Percentiles rank a stretch among this genome's conserved stretches.
These are phyloP conservation scores for Brettanomyces nanus DNA, from an alignment of 805 yeast species.

Conservation along the genomic window DNA sequence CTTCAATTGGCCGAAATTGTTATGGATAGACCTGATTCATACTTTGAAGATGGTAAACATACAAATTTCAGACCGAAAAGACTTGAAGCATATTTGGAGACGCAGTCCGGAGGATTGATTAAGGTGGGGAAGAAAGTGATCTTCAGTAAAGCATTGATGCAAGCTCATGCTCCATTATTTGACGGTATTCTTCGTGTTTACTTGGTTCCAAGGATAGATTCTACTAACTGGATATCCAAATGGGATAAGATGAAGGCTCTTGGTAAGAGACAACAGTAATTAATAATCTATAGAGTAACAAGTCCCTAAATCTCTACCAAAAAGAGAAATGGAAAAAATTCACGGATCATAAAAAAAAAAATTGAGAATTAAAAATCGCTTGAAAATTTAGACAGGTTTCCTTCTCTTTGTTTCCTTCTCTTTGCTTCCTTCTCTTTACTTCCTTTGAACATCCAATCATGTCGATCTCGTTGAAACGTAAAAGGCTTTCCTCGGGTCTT, in stretches of 20 bases:
- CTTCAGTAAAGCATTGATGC: slow-evolving; percentile 54
- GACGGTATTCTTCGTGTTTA: slow-evolving; percentile 67
- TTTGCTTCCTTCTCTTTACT: background rate
- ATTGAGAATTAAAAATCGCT: background rate
- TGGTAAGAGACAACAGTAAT: slow-evolving; percentile 29
- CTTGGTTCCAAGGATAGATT: slow-evolving; percentile 67
- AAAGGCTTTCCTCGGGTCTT: slow-evolving; percentile 41
- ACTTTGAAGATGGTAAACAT: slow-evolving; percentile 60
- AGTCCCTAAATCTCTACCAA: background rate
- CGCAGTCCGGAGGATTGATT: slow-evolving; percentile 73
- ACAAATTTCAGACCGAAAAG: slow-evolving; percentile 47
- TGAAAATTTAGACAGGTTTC: background rate
- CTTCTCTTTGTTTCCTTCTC: background rate
- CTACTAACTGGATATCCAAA: slow-evolving; percentile 52
- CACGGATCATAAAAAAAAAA: background rate
- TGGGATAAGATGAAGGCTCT: slow-evolving; percentile 62
- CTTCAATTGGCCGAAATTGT: slow-evolving; percentile 53
- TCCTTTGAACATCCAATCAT: slow-evolving; percentile 1
- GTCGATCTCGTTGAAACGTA: slow-evolving; percentile 22
- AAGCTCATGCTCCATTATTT: slow-evolving; percentile 68
- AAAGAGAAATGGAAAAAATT: background rate
- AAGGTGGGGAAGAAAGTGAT: slow-evolving; percentile 75
- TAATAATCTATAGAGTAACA: background rate
- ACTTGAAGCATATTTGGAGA: slow-evolving; percentile 74
- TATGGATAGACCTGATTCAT: slow-evolving; percentile 53